Percentiles rank a stretch among this genome's conserved stretches.
Evolutionary conservation across 139 green algal species (phyloP).

Genomic region (Raphidocelis subcapitata): DNA sequence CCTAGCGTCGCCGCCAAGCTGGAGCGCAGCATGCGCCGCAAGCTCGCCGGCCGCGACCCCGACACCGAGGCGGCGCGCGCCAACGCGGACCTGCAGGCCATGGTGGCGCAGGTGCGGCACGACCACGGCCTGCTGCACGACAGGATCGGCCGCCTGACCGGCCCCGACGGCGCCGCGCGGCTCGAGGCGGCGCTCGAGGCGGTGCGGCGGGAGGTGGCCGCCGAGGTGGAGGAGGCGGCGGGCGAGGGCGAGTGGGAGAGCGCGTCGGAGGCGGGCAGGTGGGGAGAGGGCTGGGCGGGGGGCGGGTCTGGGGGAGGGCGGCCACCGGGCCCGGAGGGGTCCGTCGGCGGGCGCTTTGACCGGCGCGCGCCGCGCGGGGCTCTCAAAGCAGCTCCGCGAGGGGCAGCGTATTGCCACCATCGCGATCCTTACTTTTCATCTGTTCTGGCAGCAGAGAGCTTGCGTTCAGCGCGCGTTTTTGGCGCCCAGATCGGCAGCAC

Average conservation of each 20-base stretch:
- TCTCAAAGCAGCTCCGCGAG: too few relatives aligned
- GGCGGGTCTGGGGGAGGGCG: neutral
- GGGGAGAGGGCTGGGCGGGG: conserved; percentile 1
- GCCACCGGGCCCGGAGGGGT: too few relatives aligned
- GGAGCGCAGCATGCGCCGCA: conserved; percentile 45
- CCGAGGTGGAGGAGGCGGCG: conserved; percentile 22
- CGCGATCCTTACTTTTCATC: too few relatives aligned
- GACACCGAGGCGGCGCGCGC: conserved; percentile 9
- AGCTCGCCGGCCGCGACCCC: conserved; percentile 31
- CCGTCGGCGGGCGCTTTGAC: too few relatives aligned
- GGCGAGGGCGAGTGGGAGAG: conserved; percentile 5
- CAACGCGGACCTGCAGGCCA: conserved; percentile 51
- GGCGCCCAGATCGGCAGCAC: too few relatives aligned
- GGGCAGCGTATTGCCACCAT: too few relatives aligned
- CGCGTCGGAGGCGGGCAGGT: neutral
- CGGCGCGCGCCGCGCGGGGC: too few relatives aligned
- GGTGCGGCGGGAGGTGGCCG: conserved; percentile 28
- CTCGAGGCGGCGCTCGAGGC: conserved; percentile 73
- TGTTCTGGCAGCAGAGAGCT: too few relatives aligned
- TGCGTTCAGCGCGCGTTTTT: too few relatives aligned
- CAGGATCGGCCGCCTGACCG: conserved; percentile 63
- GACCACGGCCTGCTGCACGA: conserved; percentile 77
- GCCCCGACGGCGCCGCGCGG: conserved; percentile 51
- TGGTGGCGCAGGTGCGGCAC: conserved; percentile 59
- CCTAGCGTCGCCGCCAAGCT: conserved; percentile 39